Base-by-base conservation (phyloP, 352 stramenopile species). In the Phytophthora ohioensis region DNA sequence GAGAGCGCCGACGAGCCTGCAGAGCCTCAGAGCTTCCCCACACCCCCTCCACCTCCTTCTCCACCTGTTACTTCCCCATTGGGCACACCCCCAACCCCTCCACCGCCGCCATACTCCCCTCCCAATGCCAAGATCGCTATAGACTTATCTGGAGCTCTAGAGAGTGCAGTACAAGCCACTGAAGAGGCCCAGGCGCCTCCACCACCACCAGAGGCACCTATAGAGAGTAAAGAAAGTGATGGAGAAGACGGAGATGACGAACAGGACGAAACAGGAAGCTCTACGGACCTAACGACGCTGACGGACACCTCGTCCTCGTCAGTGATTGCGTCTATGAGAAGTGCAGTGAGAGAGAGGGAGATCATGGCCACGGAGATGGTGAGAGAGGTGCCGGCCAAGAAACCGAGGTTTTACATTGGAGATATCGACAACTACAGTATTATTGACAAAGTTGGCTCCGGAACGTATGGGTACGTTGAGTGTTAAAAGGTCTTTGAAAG, bases 391-490 rank as follows among this genome's bases (percentile, higher is more conserved):
- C 75, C 73, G 2, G 43, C 42, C 0, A 88, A 91, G 64, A 78
- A 75, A 39, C 67, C 85, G 5, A 75, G 88, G n/a, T 94, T 87
- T 61, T 93, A 96, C 49, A 81, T 96, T 42, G 88, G 88, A 30
- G 85, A 94, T 46, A 96, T 96, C 64, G 85, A 94, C 34, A 93
- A 79, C 65, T 96, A 96, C 66, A 94, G 78, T 63, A 95, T 96
- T 43, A 96, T 96, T 66, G 89, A 95, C 71, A 94, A 96, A 69
- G 85, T 96, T 1, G 89, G 89, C 3, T 94, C 85, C 0, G 89
- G 89, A 30, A 96, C 89, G 2, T 96, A 96, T 62, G 89, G 88
- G 88, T 95, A 81, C 35, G 82, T 80, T 38, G 17, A 31, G 34
- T 58, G 57, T 45, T 21, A 27, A 11, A 15, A 57, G 6, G 17